Evolutionary conservation across 2,329 filamentous ascomycete species (phyloP), one percentile per base, ranked within the genome.

Genomic region (Penicillium paneum): DNA sequence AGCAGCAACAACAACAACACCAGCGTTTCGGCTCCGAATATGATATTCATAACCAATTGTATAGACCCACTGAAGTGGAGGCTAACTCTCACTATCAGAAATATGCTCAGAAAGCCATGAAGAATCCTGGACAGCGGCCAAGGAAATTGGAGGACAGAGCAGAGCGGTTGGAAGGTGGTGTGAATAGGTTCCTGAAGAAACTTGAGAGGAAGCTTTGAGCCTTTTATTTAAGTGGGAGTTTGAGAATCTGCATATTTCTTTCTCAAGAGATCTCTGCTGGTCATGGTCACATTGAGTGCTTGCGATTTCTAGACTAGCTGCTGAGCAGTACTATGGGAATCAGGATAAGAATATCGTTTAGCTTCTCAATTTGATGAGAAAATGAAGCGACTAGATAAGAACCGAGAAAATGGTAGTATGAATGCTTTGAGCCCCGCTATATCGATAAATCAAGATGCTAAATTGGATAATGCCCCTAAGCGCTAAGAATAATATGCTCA

Each of bases 1-100:
- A 61, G 12, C 24, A 35, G 29, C 71, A 74, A 40, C 56, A 67
- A 5, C 66, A 64, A 5, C 58, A 61, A 48, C 44, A 57, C 46
- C 55, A 55, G n/a, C 57, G 57, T 39, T 55, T 49, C 56, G 50
- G 43, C 8, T 70, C 60, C 13, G 71, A 72, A 35, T 79, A 78
- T 53, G 71, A 75, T 55, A 64, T 79, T 10, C 78, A 80, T 61
- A 72, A 63, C 38, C 78, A 79, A 57, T 62, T 78, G 13, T 79
- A 79, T 54, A 65, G 73, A 45, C 77, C 77, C 1, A 78, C 77
- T 0, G 74, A 77, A 49, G 66, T 66, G 15, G 77, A 79, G 57
- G 70, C 69, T 12, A 62, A 62, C 5, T 67, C 67, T 1, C 69
- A 73, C 42, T 66, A 70, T 24, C 69, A 76, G 38, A 71, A 71